Evolutionary conservation across 345 rosid genomes (phyloP).

Genomic region (Gossypium raimondii): DNA sequence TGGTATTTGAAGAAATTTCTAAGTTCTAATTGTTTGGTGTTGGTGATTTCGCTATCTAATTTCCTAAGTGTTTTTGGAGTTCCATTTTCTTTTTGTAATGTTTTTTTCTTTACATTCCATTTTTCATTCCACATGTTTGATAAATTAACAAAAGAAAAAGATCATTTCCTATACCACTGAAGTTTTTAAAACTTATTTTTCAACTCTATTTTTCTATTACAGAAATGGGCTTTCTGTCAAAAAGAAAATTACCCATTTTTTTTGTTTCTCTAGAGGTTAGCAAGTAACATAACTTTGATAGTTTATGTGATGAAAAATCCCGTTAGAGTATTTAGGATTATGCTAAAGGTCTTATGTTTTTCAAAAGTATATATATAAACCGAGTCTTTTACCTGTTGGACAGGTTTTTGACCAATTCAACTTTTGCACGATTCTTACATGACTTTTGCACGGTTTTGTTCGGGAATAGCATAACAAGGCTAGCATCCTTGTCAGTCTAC

Average conservation of each 20-base stretch:
- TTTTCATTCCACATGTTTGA: background rate
- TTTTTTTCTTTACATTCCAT: background rate
- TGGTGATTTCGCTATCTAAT: background rate
- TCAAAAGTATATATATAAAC: no score
- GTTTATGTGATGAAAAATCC: background rate
- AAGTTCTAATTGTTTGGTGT: background rate
- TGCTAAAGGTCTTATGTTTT: no score
- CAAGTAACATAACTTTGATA: background rate
- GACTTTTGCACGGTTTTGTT: conserved; percentile 22
- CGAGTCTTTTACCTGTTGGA: no score
- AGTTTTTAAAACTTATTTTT: background rate
- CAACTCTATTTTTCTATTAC: background rate
- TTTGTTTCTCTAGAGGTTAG: background rate
- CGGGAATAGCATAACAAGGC: conserved; percentile 47
- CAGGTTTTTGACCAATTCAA: no score
- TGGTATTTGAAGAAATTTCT: background rate
- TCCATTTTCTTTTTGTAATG: background rate
- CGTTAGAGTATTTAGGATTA: no score
- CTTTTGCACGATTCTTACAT: background rate
- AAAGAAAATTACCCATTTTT: background rate
- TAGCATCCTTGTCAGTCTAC: conserved; percentile 41
- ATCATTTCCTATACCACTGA: background rate
- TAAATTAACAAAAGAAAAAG: background rate
- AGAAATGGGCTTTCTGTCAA: background rate
- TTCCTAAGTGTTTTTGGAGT: background rate